Percentiles rank a stretch among this genome's conserved stretches.
Evolutionary conservation across 352 stramenopile genomes (phyloP).

Genomic region (Aphanomyces euteiches): DNA sequence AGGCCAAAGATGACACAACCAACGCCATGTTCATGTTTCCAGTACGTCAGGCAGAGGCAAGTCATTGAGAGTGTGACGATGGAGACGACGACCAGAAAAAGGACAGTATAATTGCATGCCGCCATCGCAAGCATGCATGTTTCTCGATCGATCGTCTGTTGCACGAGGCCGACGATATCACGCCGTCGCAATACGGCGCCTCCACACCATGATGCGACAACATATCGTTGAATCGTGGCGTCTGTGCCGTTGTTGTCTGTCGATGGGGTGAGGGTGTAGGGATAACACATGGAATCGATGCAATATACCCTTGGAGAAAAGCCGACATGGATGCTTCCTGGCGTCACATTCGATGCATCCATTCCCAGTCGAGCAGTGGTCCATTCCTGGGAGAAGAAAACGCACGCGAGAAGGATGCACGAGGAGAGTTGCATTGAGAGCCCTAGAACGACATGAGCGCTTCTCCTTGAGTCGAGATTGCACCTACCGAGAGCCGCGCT

Average conservation of each 20-base stretch:
- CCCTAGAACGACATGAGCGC: not conserved
- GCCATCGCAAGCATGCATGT: not conserved
- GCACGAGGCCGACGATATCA: not conserved
- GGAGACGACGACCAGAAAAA: not conserved
- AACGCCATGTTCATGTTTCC: not conserved
- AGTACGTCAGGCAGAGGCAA: slow-evolving; percentile 11
- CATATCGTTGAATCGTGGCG: not conserved
- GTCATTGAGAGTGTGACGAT: not conserved
- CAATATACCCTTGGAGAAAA: not conserved
- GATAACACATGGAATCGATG: not conserved
- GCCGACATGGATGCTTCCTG: not conserved
- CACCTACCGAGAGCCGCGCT: no score
- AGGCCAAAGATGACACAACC: not conserved
- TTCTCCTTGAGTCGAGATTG: no score
- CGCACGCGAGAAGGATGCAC: not conserved
- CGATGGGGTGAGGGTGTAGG: not conserved
- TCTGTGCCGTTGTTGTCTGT: not conserved
- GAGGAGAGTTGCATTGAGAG: not conserved
- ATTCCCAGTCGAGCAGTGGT: not conserved
- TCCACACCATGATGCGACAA: not conserved
- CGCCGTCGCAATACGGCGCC: not conserved
- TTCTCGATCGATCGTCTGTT: not conserved
- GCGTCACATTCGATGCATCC: not conserved
- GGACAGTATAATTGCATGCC: not conserved
- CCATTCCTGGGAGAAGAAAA: not conserved